phyloP scores from a whole-genome alignment of 257 asterid genomes.

The Henckelia pumila region DNA sequence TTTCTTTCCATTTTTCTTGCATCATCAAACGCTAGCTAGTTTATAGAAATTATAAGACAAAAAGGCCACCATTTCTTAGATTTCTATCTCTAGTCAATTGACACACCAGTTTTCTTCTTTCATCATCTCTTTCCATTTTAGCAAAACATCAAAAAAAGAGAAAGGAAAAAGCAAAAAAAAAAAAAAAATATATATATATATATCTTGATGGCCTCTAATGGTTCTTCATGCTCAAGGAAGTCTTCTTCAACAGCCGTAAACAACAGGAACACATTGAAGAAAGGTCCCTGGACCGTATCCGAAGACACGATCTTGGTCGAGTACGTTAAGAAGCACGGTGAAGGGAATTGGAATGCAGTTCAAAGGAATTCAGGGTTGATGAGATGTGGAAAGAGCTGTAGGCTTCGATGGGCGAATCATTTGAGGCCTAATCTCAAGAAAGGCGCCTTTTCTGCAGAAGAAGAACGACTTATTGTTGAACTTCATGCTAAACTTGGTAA shows the following conservation, averaged over 20 bases:
- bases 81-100: neutral
- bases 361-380: slow-evolving; percentile 58
- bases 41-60: neutral
- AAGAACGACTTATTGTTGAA: slow-evolving; percentile 45
- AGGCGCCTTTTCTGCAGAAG: slow-evolving; percentile 48
- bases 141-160: neutral
- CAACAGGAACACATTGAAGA: slow-evolving; percentile 37
- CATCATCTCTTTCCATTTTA: slow-evolving; percentile 7
- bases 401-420: slow-evolving; percentile 59
- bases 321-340: slow-evolving; percentile 59
- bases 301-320: slow-evolving; percentile 58
- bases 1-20: neutral
- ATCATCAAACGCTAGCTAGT: neutral
- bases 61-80: neutral
- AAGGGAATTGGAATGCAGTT: slow-evolving; percentile 78
- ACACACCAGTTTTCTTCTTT: neutral
- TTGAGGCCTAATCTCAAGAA: slow-evolving; percentile 57
- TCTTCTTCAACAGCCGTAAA: neutral
- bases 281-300: slow-evolving; percentile 72
- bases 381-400: slow-evolving; percentile 65
- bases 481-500: slow-evolving; percentile 54
- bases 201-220: slow-evolving; percentile 51
- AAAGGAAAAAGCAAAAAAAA: neutral
- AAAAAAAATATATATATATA: no score
- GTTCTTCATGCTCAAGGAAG: slow-evolving; percentile 29